phyloP scores from a whole-genome alignment of 805 yeast genomes.

The Candida jianshihensis region DNA sequence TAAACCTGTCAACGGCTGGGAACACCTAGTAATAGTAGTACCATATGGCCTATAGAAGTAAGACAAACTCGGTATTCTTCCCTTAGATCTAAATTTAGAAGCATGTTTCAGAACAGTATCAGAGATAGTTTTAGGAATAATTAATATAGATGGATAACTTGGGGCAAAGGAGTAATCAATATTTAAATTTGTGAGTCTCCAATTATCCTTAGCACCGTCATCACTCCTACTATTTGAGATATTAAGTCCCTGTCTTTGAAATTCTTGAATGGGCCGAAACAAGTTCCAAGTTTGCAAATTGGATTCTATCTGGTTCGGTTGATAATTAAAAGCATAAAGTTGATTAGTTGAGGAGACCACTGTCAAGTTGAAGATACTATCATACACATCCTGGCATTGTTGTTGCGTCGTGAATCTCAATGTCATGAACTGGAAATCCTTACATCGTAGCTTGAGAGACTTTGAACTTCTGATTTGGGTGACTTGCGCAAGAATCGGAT shows the following conservation, averaged over 20 bases:
- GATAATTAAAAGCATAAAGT: slow-evolving; percentile 78
- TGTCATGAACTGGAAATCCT: slow-evolving; percentile 78
- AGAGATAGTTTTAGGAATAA: slow-evolving; percentile 72
- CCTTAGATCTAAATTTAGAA: slow-evolving; percentile 77
- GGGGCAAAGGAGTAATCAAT: slow-evolving; percentile 57
- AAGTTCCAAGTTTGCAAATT: slow-evolving; percentile 65
- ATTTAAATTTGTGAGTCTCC: slow-evolving; percentile 72
- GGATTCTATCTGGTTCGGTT: slow-evolving; percentile 65
- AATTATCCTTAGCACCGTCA: slow-evolving; percentile 25
- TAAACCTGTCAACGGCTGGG: slow-evolving; percentile 90
- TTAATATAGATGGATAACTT: slow-evolving; percentile 63
- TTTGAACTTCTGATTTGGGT: slow-evolving; percentile 30
- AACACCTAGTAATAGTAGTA: slow-evolving; percentile 77
- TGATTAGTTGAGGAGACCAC: slow-evolving; percentile 43
- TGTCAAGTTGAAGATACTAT: slow-evolving; percentile 61
- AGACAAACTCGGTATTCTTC: slow-evolving; percentile 73
- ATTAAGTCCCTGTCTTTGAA: slow-evolving; percentile 62
- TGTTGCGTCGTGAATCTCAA: slow-evolving; percentile 59
- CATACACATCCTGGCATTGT: slow-evolving; percentile 65
- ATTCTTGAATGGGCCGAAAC: slow-evolving; percentile 59
- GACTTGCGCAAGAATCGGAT: slow-evolving; percentile 65
- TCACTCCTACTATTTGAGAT: slow-evolving; percentile 9
- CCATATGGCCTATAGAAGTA: slow-evolving; percentile 66
- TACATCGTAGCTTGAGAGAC: slow-evolving; percentile 65
- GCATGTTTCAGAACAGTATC: slow-evolving; percentile 83